A percentile compares a stretch with the other conserved stretches of the same genome.
Evolutionary conservation across 1,139 yeast species (phyloP).

Genomic region (Arxiozyma heterogenica): DNA sequence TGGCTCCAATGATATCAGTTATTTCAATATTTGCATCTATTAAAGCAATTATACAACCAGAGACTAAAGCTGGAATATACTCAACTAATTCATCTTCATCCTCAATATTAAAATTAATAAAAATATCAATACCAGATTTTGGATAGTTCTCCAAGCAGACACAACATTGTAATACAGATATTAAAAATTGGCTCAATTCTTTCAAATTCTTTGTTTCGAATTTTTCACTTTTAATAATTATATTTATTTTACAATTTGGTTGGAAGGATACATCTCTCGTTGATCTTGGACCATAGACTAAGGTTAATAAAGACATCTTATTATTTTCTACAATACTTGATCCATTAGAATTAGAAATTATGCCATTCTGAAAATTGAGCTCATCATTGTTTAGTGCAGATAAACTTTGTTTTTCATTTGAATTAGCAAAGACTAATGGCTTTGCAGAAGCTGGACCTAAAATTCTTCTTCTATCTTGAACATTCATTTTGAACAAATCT

Average conservation of each 20-base stretch:
- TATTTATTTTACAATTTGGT: conserved; percentile 58
- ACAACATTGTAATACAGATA: conserved; percentile 31
- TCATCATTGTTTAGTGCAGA: background rate
- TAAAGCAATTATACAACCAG: conserved; percentile 62
- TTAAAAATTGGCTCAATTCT: conserved; percentile 31
- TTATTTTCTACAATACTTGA: conserved; percentile 61
- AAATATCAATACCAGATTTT: conserved; percentile 76
- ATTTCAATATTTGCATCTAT: conserved; percentile 79
- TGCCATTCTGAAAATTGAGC: conserved; percentile 39
- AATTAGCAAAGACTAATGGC: conserved; percentile 36
- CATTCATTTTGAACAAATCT: conserved; percentile 29
- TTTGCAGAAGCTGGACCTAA: conserved; percentile 56
- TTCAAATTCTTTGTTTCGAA: conserved; percentile 27
- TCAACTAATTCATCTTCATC: conserved; percentile 18
- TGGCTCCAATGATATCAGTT: conserved; percentile 68
- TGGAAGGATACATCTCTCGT: conserved; percentile 60
- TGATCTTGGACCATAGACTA: conserved; percentile 87
- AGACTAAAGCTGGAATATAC: conserved; percentile 29
- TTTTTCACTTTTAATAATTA: conserved; percentile 45
- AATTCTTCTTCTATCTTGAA: conserved; percentile 60
- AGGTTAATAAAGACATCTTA: conserved; percentile 44
- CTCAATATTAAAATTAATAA: conserved; percentile 41
- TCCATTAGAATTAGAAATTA: conserved; percentile 70
- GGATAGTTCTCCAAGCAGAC: conserved; percentile 71
- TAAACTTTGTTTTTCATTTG: conserved; percentile 5